phyloP scores from a whole-genome alignment of 805 yeast species.

The Isabelozyma gotoi region DNA sequence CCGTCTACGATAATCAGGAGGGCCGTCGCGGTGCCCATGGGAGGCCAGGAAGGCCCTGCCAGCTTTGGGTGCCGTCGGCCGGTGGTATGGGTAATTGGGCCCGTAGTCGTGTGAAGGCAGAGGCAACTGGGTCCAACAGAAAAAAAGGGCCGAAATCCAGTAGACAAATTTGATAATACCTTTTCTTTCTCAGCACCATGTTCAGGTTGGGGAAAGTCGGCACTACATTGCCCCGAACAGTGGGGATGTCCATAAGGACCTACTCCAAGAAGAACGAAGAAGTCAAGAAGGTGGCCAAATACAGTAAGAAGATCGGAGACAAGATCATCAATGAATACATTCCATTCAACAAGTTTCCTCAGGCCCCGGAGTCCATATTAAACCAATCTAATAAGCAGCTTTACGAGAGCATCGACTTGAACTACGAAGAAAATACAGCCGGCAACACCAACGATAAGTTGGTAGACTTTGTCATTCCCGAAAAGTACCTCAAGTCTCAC shows the following conservation, averaged over 20 bases:
- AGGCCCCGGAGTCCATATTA: conserved; percentile 19
- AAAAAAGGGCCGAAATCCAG: no score
- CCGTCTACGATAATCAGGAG: no score
- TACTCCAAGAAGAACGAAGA: neutral
- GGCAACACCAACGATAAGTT: conserved; percentile 3
- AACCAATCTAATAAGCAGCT: conserved; percentile 16
- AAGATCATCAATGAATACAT: conserved; percentile 13
- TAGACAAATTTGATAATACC: neutral
- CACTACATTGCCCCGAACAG: neutral
- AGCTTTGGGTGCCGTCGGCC: no score
- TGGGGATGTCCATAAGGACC: neutral
- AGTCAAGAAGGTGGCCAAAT: neutral
- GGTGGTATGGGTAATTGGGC: neutral
- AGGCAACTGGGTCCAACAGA: neutral
- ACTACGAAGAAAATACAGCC: neutral
- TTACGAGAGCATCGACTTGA: conserved; percentile 10
- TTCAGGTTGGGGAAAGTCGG: neutral
- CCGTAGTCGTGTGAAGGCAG: neutral
- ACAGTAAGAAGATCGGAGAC: neutral
- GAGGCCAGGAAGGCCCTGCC: no score
- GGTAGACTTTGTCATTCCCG: conserved; percentile 27
- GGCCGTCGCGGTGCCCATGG: no score
- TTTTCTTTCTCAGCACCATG: neutral
- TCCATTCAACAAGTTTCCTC: conserved; percentile 33
- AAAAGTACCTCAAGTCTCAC: conserved; percentile 20